phyloP scores from a whole-genome alignment of 2,329 filamentous ascomycete genomes.

The Neopestalotiopsis clavispora region DNA sequence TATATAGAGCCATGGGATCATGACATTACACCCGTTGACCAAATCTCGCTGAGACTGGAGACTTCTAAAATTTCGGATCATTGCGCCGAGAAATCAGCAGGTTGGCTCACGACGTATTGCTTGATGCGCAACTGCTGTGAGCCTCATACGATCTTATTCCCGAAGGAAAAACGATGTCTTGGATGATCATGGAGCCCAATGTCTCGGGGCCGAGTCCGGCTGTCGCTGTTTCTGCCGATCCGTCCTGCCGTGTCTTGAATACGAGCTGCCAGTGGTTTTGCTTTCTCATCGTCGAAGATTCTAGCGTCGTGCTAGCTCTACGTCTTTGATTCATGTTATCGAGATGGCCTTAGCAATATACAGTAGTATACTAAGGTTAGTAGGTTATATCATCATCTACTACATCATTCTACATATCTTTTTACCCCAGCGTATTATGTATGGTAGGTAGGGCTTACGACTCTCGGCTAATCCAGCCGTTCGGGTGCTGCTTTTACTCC shows the following conservation, averaged over 20 bases:
- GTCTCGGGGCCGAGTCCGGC: neutral
- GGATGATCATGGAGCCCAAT: neutral
- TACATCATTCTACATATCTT: neutral
- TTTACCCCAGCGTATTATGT: neutral
- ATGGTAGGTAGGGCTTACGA: neutral
- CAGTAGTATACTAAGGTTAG: neutral
- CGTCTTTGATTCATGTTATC: neutral
- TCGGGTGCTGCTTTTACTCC: neutral
- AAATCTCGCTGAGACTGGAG: too few species aligned
- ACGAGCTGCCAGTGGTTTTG: too few species aligned
- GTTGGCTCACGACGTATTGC: too few species aligned
- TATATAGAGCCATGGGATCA: too few species aligned
- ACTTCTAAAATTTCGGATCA: too few species aligned
- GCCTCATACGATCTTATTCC: neutral
- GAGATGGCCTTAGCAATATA: neutral
- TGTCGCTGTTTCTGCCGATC: neutral
- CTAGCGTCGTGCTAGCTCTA: neutral
- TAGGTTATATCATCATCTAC: neutral
- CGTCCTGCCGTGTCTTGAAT: neutral
- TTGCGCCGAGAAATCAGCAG: too few species aligned
- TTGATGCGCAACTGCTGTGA: neutral
- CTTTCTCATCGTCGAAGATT: neutral
- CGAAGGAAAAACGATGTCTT: neutral
- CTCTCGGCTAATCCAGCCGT: neutral
- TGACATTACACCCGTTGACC: too few species aligned